These are phyloP conservation scores for Apiospora saccharicola DNA, from an alignment of 2,329 filamentous ascomycete species.

Conservation along the genomic window DNA sequence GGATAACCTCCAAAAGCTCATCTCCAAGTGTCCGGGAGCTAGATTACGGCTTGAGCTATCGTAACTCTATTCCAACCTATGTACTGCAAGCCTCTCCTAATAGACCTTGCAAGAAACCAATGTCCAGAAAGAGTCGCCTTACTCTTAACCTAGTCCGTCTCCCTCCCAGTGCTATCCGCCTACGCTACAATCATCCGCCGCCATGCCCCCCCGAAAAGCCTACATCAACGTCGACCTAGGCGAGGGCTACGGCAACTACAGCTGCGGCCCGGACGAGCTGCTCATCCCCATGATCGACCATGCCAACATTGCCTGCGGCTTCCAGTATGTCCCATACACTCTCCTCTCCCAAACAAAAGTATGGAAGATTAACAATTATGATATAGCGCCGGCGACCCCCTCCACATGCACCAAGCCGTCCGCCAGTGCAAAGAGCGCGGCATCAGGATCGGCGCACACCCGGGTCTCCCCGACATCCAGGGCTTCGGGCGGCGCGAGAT, in stretches of 20 bases:
- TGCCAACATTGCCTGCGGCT: conserved; percentile 67
- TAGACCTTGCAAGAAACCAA: no score
- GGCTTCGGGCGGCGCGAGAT: conserved; percentile 26
- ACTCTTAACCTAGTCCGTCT: accelerated
- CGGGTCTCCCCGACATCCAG: conserved; percentile 21
- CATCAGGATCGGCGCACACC: conserved; percentile 25
- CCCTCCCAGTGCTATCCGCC: no score
- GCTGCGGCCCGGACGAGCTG: conserved; percentile 62
- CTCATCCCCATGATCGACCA: conserved; percentile 66
- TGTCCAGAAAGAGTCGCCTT: neutral
- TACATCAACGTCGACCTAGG: conserved; percentile 54
- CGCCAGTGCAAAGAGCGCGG: conserved; percentile 16
- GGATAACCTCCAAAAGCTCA: neutral
- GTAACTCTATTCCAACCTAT: neutral
- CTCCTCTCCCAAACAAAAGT: neutral
- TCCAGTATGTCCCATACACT: conserved; percentile 47
- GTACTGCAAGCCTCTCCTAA: neutral
- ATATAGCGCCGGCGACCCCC: conserved; percentile 52
- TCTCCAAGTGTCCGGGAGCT: neutral
- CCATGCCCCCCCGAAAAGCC: conserved; percentile 22
- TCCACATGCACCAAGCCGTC: conserved; percentile 56
- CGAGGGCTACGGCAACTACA: conserved; percentile 55
- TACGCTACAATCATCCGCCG: neutral
- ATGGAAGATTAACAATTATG: neutral
- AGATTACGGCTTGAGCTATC: neutral